Percentiles rank a stretch among this genome's conserved stretches.
Conservation (phyloP, 2,329 filamentous ascomycete species). For the Aspergillus sp. region DNA sequence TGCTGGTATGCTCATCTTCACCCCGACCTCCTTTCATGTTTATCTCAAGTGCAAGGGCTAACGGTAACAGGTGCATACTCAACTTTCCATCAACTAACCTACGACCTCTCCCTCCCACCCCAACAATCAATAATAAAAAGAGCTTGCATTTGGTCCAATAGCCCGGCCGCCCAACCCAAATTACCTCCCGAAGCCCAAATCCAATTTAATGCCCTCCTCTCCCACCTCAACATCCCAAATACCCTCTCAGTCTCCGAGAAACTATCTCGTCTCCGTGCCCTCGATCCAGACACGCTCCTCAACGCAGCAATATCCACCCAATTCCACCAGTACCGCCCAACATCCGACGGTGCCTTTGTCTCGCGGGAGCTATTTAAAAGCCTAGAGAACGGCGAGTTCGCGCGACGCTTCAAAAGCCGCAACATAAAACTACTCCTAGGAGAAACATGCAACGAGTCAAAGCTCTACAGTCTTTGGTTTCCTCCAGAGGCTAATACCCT, state of each 20-base stretch:
- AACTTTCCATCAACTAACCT: constrained; percentile 51
- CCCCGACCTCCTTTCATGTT: not conserved
- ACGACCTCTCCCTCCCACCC: constrained; percentile 47
- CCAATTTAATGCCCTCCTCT: constrained; percentile 48
- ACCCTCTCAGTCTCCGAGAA: constrained; percentile 38
- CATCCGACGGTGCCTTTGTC: constrained; percentile 46
- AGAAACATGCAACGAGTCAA: constrained; percentile 50
- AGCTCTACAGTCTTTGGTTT: constrained; percentile 46
- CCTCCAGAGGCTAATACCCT: constrained; percentile 39
- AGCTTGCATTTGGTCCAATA: constrained; percentile 50
- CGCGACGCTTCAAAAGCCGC: constrained; percentile 36
- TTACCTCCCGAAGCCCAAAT: constrained; percentile 39
- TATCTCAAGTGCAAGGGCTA: not conserved
- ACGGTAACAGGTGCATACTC: constrained; percentile 43
- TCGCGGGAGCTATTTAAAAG: constrained; percentile 36
- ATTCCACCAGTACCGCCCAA: constrained; percentile 50
- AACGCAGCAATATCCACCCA: constrained; percentile 37
- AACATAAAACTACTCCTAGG: constrained; percentile 47
- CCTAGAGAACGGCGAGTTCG: constrained; percentile 46
- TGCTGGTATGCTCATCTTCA: constrained; percentile 33
- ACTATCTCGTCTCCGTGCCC: constrained; percentile 38
- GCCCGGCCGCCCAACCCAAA: constrained; percentile 49
- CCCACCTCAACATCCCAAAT: constrained; percentile 38
- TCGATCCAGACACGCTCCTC: constrained; percentile 36
- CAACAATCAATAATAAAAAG: constrained; percentile 44